These are phyloP conservation scores for Eucalyptus grandis DNA, from an alignment of 345 rosid genomes.

Conservation along the genomic window DNA sequence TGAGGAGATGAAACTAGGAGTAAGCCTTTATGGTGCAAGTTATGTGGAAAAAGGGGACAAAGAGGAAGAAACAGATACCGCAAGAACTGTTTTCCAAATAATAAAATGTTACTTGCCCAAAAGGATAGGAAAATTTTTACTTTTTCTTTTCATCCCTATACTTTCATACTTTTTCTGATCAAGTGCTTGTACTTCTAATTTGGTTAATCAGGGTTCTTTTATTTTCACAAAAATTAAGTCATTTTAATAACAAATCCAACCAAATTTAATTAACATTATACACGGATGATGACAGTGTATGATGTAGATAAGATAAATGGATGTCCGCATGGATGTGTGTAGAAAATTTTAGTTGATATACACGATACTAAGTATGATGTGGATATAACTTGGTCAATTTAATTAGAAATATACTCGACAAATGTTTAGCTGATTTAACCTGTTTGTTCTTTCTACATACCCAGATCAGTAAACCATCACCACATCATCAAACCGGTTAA, in stretches of 20 bases:
- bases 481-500: background rate
- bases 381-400: background rate
- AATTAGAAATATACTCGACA: no score
- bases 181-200: background rate
- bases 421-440: background rate
- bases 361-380: background rate
- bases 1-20: no score
- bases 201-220: background rate
- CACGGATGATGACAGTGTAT: accelerated
- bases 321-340: accelerated
- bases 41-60: no score
- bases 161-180: background rate
- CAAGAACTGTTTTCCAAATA: no score
- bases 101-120: background rate
- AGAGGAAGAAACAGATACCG: background rate
- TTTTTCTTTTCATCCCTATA: background rate
- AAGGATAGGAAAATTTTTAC: no score
- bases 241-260: background rate
- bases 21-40: no score
- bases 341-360: background rate
- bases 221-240: no score
- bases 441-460: background rate
- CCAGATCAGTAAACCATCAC: slow-evolving; percentile 8
- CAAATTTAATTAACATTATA: background rate
- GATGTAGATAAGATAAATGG: background rate